Base-by-base conservation (phyloP, 306 rosid species). In the Ormosia emarginata region DNA sequence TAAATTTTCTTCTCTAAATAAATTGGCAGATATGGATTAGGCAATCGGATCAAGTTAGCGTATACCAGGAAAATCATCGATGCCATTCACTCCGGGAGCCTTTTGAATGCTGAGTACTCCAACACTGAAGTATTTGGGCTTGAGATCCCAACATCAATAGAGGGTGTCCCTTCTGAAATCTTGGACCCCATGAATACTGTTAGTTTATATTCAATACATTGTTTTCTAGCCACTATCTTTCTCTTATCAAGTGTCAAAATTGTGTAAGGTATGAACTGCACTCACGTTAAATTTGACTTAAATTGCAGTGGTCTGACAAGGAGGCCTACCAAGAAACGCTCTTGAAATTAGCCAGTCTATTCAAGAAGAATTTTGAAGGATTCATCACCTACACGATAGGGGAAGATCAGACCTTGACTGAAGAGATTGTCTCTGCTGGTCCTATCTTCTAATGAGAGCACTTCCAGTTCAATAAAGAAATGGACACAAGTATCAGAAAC, bases 81-180 rank as follows among this genome's bases (percentile, higher is more conserved):
- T 69, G 97, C 92, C 53, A 93, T 93, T 78, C 97, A 91, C 81
- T 81, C 91, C 0, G 94, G 93, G 5, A 69, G 71, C 43, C 94
- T 91, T 59, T 32, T 91, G 81, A 56, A 81, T 12, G 88, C 91
- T 29, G 50, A 55, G 1, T 91, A 87, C 84, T 71, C 69, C 8
- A 90, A 88, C 44, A 93, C 94, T 62, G 92, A 87, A 81, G 91
- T 93, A 4, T 93, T 93, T 73, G 96, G 97, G 64, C 85, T 91
- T 0, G 92, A 93, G 61, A 93, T 91, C 52, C 97, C 97, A 7
- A 86, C 88, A 14, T 90, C 73, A 70, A 72, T 91, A 49, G 92
- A 86, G 32, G 97, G 97, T n/a, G 90, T 91, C 53, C 96, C 97
- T 58, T 78, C 93, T 64, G 92, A 83, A 79, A 93, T 93, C 56